phyloP scores from a whole-genome alignment of 164 flowering plant genomes.

The Pachysandra terminalis region DNA sequence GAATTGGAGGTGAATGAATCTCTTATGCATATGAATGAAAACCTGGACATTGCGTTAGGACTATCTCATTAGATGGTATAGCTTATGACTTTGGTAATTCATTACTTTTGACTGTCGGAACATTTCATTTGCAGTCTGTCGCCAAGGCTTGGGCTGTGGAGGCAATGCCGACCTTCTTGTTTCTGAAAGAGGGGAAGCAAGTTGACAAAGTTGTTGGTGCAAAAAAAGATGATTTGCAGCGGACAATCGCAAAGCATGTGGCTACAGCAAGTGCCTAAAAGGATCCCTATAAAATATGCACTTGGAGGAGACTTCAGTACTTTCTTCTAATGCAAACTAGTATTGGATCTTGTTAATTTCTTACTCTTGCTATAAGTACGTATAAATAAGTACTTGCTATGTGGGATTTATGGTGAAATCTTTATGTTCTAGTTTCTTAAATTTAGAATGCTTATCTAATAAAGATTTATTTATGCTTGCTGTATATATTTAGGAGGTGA shows the following conservation, averaged over 20 bases:
- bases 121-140: slow-evolving; percentile 42
- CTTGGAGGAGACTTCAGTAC: background rate
- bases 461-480: too few relatives aligned
- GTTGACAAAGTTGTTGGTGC: slow-evolving; percentile 74
- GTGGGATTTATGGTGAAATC: too few relatives aligned
- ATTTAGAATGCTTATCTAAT: too few relatives aligned
- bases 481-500: too few relatives aligned
- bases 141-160: slow-evolving; percentile 68
- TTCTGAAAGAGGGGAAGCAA: slow-evolving; percentile 56
- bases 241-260: slow-evolving; percentile 37
- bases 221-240: slow-evolving; percentile 51
- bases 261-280: slow-evolving; percentile 17
- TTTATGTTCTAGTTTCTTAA: too few relatives aligned
- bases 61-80: background rate
- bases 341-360: background rate
- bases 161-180: slow-evolving; percentile 84
- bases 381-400: background rate
- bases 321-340: background rate
- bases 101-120: background rate
- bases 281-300: too few relatives aligned
- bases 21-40: background rate
- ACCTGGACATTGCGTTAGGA: too few relatives aligned
- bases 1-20: slow-evolving; percentile 50
- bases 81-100: background rate
- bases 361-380: too few relatives aligned